Base-by-base conservation (phyloP, 495 filamentous ascomycete genomes). In the Halenospora varia region DNA sequence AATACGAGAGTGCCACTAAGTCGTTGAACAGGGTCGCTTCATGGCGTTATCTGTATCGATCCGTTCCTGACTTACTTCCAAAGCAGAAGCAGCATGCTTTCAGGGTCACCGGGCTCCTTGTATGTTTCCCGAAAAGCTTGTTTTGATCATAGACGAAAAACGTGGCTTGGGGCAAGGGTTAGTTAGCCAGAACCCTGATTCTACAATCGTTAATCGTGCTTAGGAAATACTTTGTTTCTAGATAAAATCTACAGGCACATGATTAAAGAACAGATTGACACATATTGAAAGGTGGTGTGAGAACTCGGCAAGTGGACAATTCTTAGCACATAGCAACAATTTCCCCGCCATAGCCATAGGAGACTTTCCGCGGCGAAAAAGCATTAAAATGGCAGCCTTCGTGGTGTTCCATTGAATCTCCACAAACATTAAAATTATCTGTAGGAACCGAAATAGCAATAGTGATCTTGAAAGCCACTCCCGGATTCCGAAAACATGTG, bases 1-100 rank as follows among this genome's bases (percentile, higher is more conserved):
- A 25, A 56, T 56, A 56, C 54, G 54, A 56, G 54, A 47, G 6
- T 6, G 10, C 10, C 44, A 18, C 44, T 47, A 47, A 18, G 10
- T 47, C 44, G 44, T 47, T 11, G 44, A 47, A 8, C 44, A 40
- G 44, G 44, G 44, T 9, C 6, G 44, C 18, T 47, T 47, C n/a
- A 11, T 47, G 44, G 44, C 18, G 44, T 47, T 47, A 47, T 47
- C 44, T n/a, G n/a, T n/a, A n/a, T n/a, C 6, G 44, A 13, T 10
- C 8, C 44, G 44, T 47, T 47, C 44, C 44, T 47, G 35, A 47
- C n/a, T n/a, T n/a, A n/a, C n/a, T 47, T 47, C 44, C 44, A 47
- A 18, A 47, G 44, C 8, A 47, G 10, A 8, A 18, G 19, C n/a
- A n/a, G n/a, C n/a, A n/a, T n/a, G 19, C 44, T 47, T 8, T 19